These are phyloP conservation scores for Diddensiella transvaalensis DNA, from an alignment of 805 yeast species.

Conservation along the genomic window DNA sequence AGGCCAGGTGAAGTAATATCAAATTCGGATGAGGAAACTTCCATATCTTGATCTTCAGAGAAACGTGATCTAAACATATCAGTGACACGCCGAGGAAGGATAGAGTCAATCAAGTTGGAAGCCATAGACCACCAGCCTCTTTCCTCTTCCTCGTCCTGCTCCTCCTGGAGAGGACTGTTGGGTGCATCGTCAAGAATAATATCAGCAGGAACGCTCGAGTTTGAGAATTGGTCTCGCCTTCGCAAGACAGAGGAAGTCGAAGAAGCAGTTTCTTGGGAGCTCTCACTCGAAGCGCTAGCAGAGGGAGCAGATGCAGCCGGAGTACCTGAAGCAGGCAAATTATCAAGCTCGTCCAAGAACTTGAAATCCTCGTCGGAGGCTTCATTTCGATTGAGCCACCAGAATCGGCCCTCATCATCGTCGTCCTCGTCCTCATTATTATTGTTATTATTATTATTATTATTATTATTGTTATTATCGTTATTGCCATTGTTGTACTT, in stretches of 20 bases:
- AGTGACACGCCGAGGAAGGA: neutral
- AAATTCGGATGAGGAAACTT: too few species aligned
- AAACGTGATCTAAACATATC: neutral
- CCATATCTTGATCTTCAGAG: neutral
- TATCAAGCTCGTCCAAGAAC: neutral
- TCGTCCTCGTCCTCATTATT: neutral
- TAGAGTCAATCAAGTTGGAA: neutral
- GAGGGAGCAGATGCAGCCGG: neutral
- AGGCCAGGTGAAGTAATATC: too few species aligned
- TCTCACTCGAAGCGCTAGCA: neutral
- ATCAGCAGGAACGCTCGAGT: neutral
- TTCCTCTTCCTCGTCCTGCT: neutral
- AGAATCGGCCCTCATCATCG: neutral
- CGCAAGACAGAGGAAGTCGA: neutral
- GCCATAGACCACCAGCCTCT: constrained; percentile 2
- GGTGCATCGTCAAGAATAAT: neutral
- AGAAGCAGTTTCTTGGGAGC: neutral
- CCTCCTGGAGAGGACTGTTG: neutral
- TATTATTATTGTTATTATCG: neutral
- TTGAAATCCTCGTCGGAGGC: neutral
- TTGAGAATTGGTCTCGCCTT: neutral
- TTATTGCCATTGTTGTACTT: neutral
- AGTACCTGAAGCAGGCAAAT: neutral
- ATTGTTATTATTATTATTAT: neutral
- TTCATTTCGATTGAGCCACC: neutral